phyloP scores from a whole-genome alignment of 2,329 filamentous ascomycete species.

The Dothistroma septosporum region DNA sequence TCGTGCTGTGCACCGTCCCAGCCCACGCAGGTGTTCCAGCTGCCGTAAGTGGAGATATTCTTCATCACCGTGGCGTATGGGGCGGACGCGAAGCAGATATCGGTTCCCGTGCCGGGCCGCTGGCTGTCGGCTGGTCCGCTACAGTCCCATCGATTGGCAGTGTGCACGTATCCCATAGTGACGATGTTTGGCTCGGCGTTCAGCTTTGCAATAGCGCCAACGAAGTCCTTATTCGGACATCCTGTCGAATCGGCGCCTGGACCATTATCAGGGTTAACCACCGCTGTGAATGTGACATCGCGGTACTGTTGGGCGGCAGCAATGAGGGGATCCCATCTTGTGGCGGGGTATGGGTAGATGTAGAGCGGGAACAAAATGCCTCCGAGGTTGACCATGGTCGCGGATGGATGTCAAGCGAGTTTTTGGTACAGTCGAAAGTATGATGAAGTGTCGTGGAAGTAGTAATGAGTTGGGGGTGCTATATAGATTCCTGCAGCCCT shows the following conservation, averaged over 20 bases:
- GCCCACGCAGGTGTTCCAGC: slow-evolving; percentile 4
- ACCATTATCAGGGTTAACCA: slow-evolving; percentile 31
- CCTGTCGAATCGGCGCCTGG: slow-evolving; percentile 19
- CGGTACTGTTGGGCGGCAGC: slow-evolving; percentile 24
- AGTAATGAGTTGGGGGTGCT: not conserved
- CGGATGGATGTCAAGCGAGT: not conserved
- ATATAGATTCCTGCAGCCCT: not conserved
- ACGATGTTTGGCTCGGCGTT: slow-evolving; percentile 28
- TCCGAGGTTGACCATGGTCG: slow-evolving; percentile 14
- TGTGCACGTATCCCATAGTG: slow-evolving; percentile 32
- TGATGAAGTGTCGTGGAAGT: not conserved
- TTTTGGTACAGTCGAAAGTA: not conserved
- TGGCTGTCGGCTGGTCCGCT: slow-evolving; percentile 8
- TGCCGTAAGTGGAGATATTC: slow-evolving; percentile 8
- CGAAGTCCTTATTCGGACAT: slow-evolving; percentile 26
- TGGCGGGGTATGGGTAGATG: slow-evolving; percentile 26
- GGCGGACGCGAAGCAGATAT: slow-evolving; percentile 5
- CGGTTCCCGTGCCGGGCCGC: not conserved
- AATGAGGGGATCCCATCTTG: slow-evolving; percentile 26
- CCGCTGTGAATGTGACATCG: slow-evolving; percentile 28
- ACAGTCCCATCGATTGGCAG: slow-evolving; percentile 23
- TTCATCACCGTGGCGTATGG: not conserved
- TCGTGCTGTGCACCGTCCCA: slow-evolving; percentile 3
- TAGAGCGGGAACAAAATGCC: slow-evolving; percentile 30
- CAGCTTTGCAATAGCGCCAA: slow-evolving; percentile 21